Evolutionary conservation across 176 grass and related monocot species (phyloP), one percentile per base, ranked within the genome.

Genomic region (Triticum aestivum): DNA sequence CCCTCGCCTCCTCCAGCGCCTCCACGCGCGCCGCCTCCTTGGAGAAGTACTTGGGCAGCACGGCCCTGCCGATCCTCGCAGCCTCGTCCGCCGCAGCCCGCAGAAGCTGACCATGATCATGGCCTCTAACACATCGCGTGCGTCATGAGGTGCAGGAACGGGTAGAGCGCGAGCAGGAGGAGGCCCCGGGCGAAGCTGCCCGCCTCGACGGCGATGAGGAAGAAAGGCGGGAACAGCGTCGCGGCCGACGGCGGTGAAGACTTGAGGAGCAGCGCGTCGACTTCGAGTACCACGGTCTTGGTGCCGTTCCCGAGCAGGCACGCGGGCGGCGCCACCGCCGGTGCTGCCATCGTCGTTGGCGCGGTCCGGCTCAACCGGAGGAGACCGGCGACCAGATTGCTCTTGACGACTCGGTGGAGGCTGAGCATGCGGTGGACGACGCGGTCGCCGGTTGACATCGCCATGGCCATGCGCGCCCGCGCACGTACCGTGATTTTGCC

Each of bases 41-140:
- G 58, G 74, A 56, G 79, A 96, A 90, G 79, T 87, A 79, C 90
- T 86, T 93, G n/a, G 94, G 94, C 35, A 93, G 70, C 23, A 93
- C 80, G 7, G 83, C 89, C 74, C 82, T 72, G 66, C 94, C 94
- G 47, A 66, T 18, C 88, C 24, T 75, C 44, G 71, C 84, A 21
- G 37, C 86, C 61, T 63, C 85, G 64, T 38, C 83, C 89, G 86
- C 18, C 74, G 84, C 5, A 92, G 65, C 6, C 94, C 91, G 30
- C 61, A 84, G 79, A 96, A 96, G 85, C 73, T 56, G 32, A 93
- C 67, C 67, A 82, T 44, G 32, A 63, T 21, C 88, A 89, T 85
- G 61, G 61, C 61, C 70, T 47, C 20, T 3, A 21, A 12, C 49
- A 37, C 9, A 35, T 45, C 3, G 2, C 37, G 62, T 26, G 62